Base-by-base conservation (phyloP, 768 basidiomycete species). In the Suillus fuscotomentosus region DNA sequence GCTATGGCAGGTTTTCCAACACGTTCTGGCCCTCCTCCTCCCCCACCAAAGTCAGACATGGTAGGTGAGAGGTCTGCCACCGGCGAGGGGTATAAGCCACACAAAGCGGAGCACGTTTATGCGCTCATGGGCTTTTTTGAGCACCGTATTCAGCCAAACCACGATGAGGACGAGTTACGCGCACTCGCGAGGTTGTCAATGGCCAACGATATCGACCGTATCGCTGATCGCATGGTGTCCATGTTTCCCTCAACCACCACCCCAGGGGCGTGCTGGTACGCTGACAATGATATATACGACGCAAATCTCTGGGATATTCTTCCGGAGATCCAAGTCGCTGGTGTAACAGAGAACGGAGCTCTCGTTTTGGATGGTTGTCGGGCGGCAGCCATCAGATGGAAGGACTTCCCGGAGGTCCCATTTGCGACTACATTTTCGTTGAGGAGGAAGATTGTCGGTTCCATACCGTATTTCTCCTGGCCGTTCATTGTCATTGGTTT, bases 111-210 rank as follows among this genome's bases (percentile, higher is more conserved):
- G 47, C 63, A 54, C 6, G 69, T 70, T 0, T 70, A 70, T 15
- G 69, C 69, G 17, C 56, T 70, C 27, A 70, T 70, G 69, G 69
- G 70, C 10, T 70, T 70, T 48, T 70, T 70, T 45, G 65, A 70
- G 22, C 70, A 68, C 27, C 63, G 69, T 3, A 70, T 70, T 24
- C 60, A 64, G 43, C 69, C 69, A 1, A 65, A 53, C 39, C 59
- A 41, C 7, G 24, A 43, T 2, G 70, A 70, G 41, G 60, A 55
- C 3, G 67, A 70, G 15, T 38, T 66, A 3, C 70, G 50, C 5
- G 70, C 70, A 39, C 65, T 70, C 0, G 70, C 62, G 14, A 65
- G 67, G 9, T 43, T 70, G 9, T 70, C 69, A 7, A 70, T 70
- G 70, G 70, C 69, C 39, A 70, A 70, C 39, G 70, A 70, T 50